Evolutionary conservation across 805 yeast genomes (phyloP), one percentile per base, ranked within the genome.

Genomic region (Wickerhamomyces chambardii): DNA sequence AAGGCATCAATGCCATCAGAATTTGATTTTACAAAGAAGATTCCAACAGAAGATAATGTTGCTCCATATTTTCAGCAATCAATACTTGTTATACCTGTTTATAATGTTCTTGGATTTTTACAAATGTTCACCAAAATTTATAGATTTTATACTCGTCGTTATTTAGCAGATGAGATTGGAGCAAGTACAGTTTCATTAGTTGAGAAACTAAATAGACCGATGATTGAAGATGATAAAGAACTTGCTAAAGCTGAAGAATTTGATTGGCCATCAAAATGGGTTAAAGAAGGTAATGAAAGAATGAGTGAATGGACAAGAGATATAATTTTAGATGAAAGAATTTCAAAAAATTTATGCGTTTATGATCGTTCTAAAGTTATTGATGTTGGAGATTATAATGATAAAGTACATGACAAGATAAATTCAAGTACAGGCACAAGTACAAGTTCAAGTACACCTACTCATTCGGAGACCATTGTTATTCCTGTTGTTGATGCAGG

Each of bases 261-360:
- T 6, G 90, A 84, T 44, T 90, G 97, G 97, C 95, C 96, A 12
- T 57, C 63, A 36, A 69, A 70, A 38, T 90, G 97, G 95, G 82
- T 84, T 25, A 68, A 75, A 44, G 70, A 68, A 39, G 95, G 95
- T n/a, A 53, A 58, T 32, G 82, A 75, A 35, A 80, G 75, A 44
- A 62, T 73, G 29, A 81, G 95, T 43, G 97, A 90, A 54, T 90
- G 98, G 98, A 76, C 80, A 36, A 76, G 77, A 50, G 89, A 81
- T 19, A 61, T 89, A 32, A 63, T 53, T 7, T 73, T 73, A 21
- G 97, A 90, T 51, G 75, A 73, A 8, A 64, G 95, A 40, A 74
- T 90, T 15, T 56, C 69, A 10, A 53, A 58, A 17, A 58, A 73
- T 36, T 53, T 85, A 55, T 61, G 64, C 42, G 75, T 75, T 8